Evolutionary conservation across 176 grass and related monocot genomes (phyloP).

Genomic region (Hsuehochloa calcarea): DNA sequence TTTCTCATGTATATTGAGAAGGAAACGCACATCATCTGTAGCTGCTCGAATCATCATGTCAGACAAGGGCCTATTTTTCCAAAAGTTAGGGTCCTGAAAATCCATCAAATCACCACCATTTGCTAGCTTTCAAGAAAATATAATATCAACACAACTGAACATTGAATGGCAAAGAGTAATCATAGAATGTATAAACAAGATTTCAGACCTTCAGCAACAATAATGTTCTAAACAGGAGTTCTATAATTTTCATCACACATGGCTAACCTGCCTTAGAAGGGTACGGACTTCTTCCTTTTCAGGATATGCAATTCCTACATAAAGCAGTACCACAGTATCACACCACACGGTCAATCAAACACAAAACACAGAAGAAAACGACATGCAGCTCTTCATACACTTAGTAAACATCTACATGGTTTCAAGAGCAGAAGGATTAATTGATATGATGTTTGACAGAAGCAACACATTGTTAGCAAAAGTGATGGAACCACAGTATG

Average conservation of each 20-base stretch:
- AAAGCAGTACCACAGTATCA: constrained; percentile 54
- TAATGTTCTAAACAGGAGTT: constrained; percentile 10
- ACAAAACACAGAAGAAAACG: constrained; percentile 32
- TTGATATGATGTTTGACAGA: constrained; percentile 4
- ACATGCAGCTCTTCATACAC: neutral
- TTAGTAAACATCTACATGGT: neutral
- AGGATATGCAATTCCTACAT: constrained; percentile 88
- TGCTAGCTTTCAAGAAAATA: constrained; percentile 33
- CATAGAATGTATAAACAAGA: constrained; percentile 29
- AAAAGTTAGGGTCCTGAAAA: constrained; percentile 78
- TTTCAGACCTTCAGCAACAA: constrained; percentile 11
- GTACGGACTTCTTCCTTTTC: constrained; percentile 97
- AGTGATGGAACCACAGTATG: constrained; percentile 15
- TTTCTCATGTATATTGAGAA: constrained; percentile 82
- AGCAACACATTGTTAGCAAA: constrained; percentile 14
- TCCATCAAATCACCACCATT: constrained; percentile 21
- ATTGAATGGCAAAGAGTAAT: constrained; percentile 2
- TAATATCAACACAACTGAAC: constrained; percentile 6
- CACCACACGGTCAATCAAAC: constrained; percentile 38
- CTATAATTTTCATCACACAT: constrained; percentile 35
- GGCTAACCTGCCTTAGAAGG: constrained; percentile 86
- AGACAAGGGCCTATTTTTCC: constrained; percentile 80
- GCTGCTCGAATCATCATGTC: constrained; percentile 90
- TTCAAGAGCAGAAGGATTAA: constrained; percentile 3
- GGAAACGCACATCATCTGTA: constrained; percentile 87